phyloP scores from a whole-genome alignment of 2,329 filamentous ascomycete genomes.

The Pseudomassariella vexata region DNA sequence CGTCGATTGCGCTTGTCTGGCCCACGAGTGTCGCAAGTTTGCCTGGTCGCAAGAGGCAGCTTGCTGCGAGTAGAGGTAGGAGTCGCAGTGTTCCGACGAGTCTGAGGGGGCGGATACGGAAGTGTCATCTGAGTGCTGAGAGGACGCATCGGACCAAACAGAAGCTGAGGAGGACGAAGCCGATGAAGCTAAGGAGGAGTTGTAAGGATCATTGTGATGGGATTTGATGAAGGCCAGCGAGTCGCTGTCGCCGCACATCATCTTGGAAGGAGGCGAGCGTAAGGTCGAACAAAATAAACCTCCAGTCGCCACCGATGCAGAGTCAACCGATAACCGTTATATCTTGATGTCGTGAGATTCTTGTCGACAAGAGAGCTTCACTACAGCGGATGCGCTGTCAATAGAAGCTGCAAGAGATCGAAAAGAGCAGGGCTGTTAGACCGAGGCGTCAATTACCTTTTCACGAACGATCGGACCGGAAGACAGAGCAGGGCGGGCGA shows the following conservation, averaged over 20 bases:
- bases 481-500: conserved; percentile 57
- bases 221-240: conserved; percentile 46
- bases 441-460: conserved; percentile 37
- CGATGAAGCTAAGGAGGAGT: conserved; percentile 66
- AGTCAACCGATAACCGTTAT: conserved; percentile 43
- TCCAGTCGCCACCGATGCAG: conserved; percentile 52
- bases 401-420: conserved; percentile 33
- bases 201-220: conserved; percentile 55
- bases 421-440: conserved; percentile 39
- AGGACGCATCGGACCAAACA: conserved; percentile 69
- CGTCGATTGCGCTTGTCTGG: conserved; percentile 25
- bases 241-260: conserved; percentile 49
- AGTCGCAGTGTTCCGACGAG: conserved; percentile 39
- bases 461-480: conserved; percentile 53
- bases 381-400: conserved; percentile 30
- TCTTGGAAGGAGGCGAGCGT: conserved; percentile 40
- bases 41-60: conserved; percentile 25
- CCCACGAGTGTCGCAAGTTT: conserved; percentile 24
- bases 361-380: conserved; percentile 37
- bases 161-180: conserved; percentile 72
- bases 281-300: conserved; percentile 23
- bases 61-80: conserved; percentile 28
- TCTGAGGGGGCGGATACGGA: conserved; percentile 58
- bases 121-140: conserved; percentile 64
- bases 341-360: conserved; percentile 29